Evolutionary conservation across 2,329 filamentous ascomycete genomes (phyloP), one percentile per base, ranked within the genome.

Genomic region (Calonectria multiphialidica): DNA sequence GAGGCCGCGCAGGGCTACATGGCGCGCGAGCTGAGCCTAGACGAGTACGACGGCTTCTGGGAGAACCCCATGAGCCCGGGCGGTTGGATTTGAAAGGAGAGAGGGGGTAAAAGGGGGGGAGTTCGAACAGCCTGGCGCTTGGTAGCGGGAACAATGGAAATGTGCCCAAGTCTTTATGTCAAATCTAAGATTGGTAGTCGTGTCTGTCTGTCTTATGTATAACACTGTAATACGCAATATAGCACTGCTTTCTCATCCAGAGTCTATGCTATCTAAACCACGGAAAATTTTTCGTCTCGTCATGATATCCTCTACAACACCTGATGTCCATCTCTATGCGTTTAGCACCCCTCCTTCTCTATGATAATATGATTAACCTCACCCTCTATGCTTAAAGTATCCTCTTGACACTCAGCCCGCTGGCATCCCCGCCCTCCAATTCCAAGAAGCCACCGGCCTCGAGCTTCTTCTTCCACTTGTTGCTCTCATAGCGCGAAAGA

Each of bases 381-480:
- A 50, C 18, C n/a, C 59, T 23, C 71, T 35, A 69, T 33, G 1
- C 78, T 77, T 83, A 88, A 66, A 87, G 75, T 66, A 90, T 86
- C 77, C 86, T 89, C 18, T 82, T 87, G 7, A 94, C 88, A 4
- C 80, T 83, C 70, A 94, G 77, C 28, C 86, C 83, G 1, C 89
- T 90, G 37, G 85, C 82, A 2, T 84, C 81, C 0, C 77, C 81
- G 2, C 85, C 87, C 1, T 87, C 87, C 30, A 91, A 75, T 75
- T 88, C 88, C 9, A 93, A 63, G 44, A 89, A 85, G 0, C 88
- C 89, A 1, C 89, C 89, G 0, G 83, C 83, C 81, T 94, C 91
- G 16, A 95, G 85, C 81, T 90, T 91, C 86, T 93, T 95, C 83
- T 91, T 93, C 94, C 94, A 96, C 83, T 93, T 94, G 25, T 86